Evolutionary conservation across 1,284 basidiomycete species (phyloP).

Genomic region (Hemileia vastatrix): DNA sequence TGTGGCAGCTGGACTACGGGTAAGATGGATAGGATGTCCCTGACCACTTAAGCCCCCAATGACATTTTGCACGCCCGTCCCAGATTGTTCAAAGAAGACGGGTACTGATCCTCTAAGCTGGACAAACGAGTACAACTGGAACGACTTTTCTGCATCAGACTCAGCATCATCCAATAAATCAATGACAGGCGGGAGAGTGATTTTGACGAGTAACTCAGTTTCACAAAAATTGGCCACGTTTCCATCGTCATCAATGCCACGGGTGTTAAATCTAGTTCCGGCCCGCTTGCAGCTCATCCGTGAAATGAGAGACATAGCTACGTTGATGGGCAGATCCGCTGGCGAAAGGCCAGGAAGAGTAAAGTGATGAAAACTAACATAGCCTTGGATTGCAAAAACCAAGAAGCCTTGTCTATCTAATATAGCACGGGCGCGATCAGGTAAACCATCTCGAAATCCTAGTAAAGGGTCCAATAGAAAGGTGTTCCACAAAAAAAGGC

Average conservation of each 20-base stretch:
- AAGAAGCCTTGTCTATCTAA: conserved; percentile 46
- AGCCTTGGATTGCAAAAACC: conserved; percentile 87
- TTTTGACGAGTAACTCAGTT: conserved; percentile 47
- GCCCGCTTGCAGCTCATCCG: conserved; percentile 88
- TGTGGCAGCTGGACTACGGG: conserved; percentile 36
- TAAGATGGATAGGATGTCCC: conserved; percentile 35
- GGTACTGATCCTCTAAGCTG: conserved; percentile 12
- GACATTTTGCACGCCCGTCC: conserved; percentile 55
- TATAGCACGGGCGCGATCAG: conserved; percentile 45
- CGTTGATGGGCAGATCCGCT: conserved; percentile 45
- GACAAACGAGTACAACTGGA: conserved; percentile 7
- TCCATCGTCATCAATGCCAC: conserved; percentile 95
- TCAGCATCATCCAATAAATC: conserved; percentile 1
- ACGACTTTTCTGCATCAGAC: not conserved
- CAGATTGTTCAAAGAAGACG: conserved; percentile 19
- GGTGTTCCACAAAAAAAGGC: conserved; percentile 37
- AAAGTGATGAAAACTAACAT: conserved; percentile 62
- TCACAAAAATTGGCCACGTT: conserved; percentile 97
- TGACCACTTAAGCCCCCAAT: conserved; percentile 37
- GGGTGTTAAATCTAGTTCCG: conserved; percentile 91
- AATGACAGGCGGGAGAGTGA: not conserved
- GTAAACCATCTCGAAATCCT: conserved; percentile 34
- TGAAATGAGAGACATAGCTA: conserved; percentile 68
- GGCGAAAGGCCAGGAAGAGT: conserved; percentile 59
- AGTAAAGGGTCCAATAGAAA: conserved; percentile 57